phyloP scores from a whole-genome alignment of 371 early-diverging fungal genomes.

The Dichotomocladium elegans region DNA sequence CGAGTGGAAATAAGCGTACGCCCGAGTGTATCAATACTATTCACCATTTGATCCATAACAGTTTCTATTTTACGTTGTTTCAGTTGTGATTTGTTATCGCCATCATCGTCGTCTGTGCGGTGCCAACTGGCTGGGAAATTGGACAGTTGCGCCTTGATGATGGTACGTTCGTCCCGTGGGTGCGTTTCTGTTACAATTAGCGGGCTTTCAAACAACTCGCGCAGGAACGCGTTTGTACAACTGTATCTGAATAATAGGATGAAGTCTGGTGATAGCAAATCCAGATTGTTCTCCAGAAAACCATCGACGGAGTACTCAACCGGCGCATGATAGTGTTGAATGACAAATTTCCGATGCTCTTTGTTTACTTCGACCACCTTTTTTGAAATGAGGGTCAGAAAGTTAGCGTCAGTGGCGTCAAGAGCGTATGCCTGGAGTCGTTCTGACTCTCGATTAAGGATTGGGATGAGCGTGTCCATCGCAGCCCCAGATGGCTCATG shows the following conservation, averaged over 20 bases:
- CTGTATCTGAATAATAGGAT: constrained; percentile 68
- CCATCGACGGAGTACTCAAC: constrained; percentile 66
- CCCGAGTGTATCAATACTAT: constrained; percentile 23
- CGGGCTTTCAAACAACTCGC: constrained; percentile 75
- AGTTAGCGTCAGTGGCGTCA: constrained; percentile 40
- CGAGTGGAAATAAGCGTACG: constrained; percentile 40
- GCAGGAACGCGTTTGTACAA: constrained; percentile 76
- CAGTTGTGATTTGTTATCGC: neutral
- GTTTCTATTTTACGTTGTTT: constrained; percentile 14
- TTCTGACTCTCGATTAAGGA: constrained; percentile 27
- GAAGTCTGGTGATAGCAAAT: constrained; percentile 77
- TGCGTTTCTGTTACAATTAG: constrained; percentile 82
- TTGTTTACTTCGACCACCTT: constrained; percentile 5
- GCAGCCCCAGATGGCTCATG: neutral
- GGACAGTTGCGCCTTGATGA: constrained; percentile 36
- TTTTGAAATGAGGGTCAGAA: constrained; percentile 18
- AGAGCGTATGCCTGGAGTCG: constrained; percentile 33
- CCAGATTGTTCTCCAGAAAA: constrained; percentile 73
- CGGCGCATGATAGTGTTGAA: constrained; percentile 71
- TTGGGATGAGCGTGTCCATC: constrained; percentile 14
- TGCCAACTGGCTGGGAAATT: neutral
- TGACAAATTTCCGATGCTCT: constrained; percentile 47
- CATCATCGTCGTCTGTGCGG: neutral
- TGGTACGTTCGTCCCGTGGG: constrained; percentile 67
- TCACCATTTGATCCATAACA: constrained; percentile 18